phyloP scores from a whole-genome alignment of 768 basidiomycete species.

The Tricholoma furcatifolium region DNA sequence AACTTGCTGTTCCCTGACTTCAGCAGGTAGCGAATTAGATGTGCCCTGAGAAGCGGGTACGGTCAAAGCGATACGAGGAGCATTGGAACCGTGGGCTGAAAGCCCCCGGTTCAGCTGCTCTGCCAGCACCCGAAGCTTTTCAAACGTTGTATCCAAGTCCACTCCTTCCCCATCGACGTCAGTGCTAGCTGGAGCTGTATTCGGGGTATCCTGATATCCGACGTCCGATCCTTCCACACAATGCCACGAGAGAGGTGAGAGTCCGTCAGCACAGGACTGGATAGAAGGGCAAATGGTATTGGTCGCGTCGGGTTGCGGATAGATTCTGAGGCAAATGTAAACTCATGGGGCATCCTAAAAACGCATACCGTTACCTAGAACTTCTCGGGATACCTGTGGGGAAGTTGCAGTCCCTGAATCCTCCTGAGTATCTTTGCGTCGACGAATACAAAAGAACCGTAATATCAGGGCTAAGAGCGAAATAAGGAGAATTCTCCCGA shows the following conservation, averaged over 20 bases:
- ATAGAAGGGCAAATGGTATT: not conserved
- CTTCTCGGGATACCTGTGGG: not conserved
- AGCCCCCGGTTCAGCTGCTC: not conserved
- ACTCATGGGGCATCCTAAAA: not conserved
- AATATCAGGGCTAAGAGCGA: not conserved
- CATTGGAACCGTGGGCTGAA: not conserved
- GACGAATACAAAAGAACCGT: not conserved
- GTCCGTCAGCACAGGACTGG: not conserved
- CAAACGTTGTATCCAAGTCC: not conserved
- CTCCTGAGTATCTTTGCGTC: not conserved
- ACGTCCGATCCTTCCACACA: not conserved
- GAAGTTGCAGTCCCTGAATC: not conserved
- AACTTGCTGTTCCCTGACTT: too few species aligned
- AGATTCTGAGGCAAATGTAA: not conserved
- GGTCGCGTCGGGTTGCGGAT: not conserved
- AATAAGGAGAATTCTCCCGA: conserved; percentile 2
- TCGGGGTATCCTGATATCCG: not conserved
- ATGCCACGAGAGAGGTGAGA: not conserved
- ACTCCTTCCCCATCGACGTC: not conserved
- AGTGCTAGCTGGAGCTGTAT: not conserved
- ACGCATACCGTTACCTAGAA: not conserved
- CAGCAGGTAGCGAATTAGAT: too few species aligned
- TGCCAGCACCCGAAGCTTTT: not conserved
- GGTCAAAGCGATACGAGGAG: not conserved
- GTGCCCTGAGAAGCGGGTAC: not conserved